Percentiles rank a stretch among this genome's conserved stretches.
These are phyloP conservation scores for Phytophthora quininea DNA, from an alignment of 352 stramenopile genomes.

Conservation along the genomic window DNA sequence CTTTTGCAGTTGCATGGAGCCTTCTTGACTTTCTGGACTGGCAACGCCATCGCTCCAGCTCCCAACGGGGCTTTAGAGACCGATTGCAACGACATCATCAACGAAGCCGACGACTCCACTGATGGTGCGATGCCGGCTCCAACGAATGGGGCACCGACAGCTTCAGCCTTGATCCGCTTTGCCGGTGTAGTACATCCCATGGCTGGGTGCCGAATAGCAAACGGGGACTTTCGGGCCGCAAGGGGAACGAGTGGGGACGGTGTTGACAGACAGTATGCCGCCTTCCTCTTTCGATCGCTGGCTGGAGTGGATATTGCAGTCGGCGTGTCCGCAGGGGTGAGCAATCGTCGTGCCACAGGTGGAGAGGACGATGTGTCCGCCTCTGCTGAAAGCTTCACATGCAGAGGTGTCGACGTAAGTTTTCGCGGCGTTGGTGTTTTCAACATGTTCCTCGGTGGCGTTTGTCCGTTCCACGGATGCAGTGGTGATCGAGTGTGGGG, in stretches of 20 bases:
- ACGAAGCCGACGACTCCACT: constrained; percentile 15
- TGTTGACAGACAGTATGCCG: constrained; percentile 24
- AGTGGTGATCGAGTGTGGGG: constrained; percentile 37
- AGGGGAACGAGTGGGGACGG: constrained; percentile 22
- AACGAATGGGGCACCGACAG: constrained; percentile 8
- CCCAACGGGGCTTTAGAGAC: constrained; percentile 23
- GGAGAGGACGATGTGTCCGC: constrained; percentile 9
- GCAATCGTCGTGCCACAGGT: constrained; percentile 19
- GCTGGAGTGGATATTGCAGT: constrained; percentile 15
- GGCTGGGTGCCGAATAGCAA: constrained; percentile 13
- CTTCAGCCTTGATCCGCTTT: constrained; percentile 33
- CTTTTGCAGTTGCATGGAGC: constrained; percentile 97
- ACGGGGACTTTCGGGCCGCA: constrained; percentile 6
- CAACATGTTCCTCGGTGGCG: constrained; percentile 20
- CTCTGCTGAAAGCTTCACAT: constrained; percentile 10
- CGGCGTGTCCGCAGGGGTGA: constrained; percentile 18
- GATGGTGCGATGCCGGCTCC: constrained; percentile 9
- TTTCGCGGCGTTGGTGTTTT: constrained; percentile 33
- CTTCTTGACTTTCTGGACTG: constrained; percentile 47
- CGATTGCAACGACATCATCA: constrained; percentile 34
- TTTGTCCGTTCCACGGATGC: constrained; percentile 53
- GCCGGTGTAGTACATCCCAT: constrained; percentile 17
- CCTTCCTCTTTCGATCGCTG: constrained; percentile 32
- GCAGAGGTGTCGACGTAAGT: constrained; percentile 4
- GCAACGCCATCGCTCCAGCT: constrained; percentile 4